Conservation (phyloP, 345 rosid genomes). For the Hypericum androsaemum region DNA sequence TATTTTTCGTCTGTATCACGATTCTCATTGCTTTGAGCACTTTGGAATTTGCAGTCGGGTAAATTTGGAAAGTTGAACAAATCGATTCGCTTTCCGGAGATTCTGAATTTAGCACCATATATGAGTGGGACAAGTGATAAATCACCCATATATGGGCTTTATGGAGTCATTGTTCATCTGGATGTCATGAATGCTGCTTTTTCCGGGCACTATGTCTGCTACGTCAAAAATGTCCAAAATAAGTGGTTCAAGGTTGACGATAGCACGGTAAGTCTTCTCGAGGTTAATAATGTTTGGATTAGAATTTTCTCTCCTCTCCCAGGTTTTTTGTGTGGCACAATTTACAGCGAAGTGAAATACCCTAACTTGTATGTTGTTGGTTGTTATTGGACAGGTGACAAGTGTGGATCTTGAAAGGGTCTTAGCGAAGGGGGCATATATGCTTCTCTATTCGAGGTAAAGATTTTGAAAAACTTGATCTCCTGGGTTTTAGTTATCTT, state of each 20-base stretch:
- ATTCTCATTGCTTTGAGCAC: neutral
- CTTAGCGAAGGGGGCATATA: constrained; percentile 62
- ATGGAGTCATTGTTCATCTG: constrained; percentile 90
- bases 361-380: neutral
- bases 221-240: constrained; percentile 62
- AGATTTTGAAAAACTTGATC: neutral
- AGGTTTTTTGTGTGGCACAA: too few species aligned
- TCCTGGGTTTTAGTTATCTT: neutral
- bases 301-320: too few species aligned
- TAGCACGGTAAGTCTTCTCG: constrained; percentile 43
- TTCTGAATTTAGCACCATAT: constrained; percentile 80
- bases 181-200: constrained; percentile 86
- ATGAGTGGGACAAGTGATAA: constrained; percentile 78
- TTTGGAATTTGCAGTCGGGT: constrained; percentile 57
- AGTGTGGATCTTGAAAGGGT: constrained; percentile 58
- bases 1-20: neutral
- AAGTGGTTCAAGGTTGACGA: constrained; percentile 97
- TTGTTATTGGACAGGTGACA: constrained; percentile 49
- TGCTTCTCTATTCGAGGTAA: constrained; percentile 90
- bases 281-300: too few species aligned
- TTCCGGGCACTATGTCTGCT: constrained; percentile 95
- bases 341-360: too few species aligned
- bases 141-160: constrained; percentile 75
- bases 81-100: constrained; percentile 68
- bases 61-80: constrained; percentile 94